Percentiles rank a stretch among this genome's conserved stretches.
Evolutionary conservation across 192 early-diverging fungal species (phyloP).

Genomic region (Backusella sp.): DNA sequence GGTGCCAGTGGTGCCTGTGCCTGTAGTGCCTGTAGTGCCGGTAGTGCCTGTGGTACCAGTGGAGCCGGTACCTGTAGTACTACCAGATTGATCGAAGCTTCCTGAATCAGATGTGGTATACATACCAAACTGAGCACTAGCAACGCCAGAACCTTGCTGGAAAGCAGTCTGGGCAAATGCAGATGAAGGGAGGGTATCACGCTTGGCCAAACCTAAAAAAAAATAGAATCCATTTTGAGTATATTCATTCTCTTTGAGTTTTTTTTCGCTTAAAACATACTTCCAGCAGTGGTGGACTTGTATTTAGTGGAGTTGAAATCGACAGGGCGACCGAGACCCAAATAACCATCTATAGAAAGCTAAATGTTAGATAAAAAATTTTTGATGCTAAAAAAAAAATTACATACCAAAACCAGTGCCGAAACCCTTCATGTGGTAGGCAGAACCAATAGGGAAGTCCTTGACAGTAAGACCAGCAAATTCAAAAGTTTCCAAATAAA

Average conservation of each 20-base stretch:
- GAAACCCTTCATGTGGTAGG: slow-evolving; percentile 35
- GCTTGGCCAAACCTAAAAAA: slow-evolving; percentile 19
- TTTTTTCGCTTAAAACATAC: background rate
- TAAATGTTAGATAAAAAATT: background rate
- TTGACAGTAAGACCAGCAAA: slow-evolving; percentile 29
- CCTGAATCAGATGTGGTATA: slow-evolving; percentile 18
- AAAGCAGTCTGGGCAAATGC: slow-evolving; percentile 28
- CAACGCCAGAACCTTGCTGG: slow-evolving; percentile 23
- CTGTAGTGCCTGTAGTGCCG: background rate
- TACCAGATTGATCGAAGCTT: slow-evolving; percentile 16
- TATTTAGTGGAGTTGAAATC: slow-evolving; percentile 27
- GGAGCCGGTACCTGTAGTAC: background rate
- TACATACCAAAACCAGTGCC: slow-evolving; percentile 21
- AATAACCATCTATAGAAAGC: slow-evolving; percentile 27
- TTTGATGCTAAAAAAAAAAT: background rate
- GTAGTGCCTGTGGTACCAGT: background rate
- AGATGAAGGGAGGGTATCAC: slow-evolving; percentile 14
- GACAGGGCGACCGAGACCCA: slow-evolving; percentile 34
- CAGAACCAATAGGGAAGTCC: slow-evolving; percentile 35
- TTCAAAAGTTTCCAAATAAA: slow-evolving; percentile 32
- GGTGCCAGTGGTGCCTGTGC: background rate
- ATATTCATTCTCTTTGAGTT: background rate
- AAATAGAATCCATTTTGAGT: background rate
- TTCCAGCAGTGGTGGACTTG: slow-evolving; percentile 3
- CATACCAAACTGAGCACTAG: slow-evolving; percentile 33